Evolutionary conservation across 2,329 filamentous ascomycete genomes (phyloP).

Genomic region (Alternaria brassicicola): DNA sequence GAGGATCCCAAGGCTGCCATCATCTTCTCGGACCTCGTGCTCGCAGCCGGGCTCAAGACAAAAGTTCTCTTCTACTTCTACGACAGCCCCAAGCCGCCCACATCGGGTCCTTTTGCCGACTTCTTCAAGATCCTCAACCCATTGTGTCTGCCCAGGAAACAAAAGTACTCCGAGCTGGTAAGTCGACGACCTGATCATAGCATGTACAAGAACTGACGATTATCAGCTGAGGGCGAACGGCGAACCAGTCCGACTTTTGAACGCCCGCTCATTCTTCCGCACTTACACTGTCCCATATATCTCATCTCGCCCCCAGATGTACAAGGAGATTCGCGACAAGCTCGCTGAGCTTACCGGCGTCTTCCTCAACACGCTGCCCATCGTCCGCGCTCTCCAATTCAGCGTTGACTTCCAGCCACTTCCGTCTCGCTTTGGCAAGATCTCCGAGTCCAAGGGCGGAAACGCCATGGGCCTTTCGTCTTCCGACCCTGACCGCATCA

Average conservation of each 20-base stretch:
- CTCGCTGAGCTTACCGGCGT: conserved; percentile 32
- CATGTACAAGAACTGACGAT: neutral
- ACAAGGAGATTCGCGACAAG: conserved; percentile 43
- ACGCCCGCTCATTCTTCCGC: conserved; percentile 30
- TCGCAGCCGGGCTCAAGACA: conserved; percentile 9
- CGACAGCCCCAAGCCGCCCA: conserved; percentile 38
- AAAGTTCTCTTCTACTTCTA: conserved; percentile 32
- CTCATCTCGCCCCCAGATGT: conserved; percentile 39
- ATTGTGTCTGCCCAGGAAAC: conserved; percentile 26
- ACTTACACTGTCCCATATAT: conserved; percentile 36
- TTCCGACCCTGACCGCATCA: conserved; percentile 27
- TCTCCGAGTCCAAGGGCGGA: conserved; percentile 27
- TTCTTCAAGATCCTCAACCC: conserved; percentile 40
- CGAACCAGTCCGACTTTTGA: conserved; percentile 14
- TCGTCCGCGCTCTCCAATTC: conserved; percentile 23
- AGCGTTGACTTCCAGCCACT: conserved; percentile 35
- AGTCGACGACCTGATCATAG: conserved; percentile 4
- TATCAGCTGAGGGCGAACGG: conserved; percentile 24
- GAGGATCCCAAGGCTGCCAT: conserved; percentile 33
- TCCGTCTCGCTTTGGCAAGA: conserved; percentile 24
- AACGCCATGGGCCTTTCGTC: conserved; percentile 33
- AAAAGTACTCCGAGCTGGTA: conserved; percentile 45
- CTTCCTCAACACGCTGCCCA: conserved; percentile 24
- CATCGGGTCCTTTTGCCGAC: conserved; percentile 37
- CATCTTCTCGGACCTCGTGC: conserved; percentile 26